A percentile compares a stretch with the other conserved stretches of the same genome.
Conservation (phyloP, 805 yeast genomes). For the Yarrowia hollandica region DNA sequence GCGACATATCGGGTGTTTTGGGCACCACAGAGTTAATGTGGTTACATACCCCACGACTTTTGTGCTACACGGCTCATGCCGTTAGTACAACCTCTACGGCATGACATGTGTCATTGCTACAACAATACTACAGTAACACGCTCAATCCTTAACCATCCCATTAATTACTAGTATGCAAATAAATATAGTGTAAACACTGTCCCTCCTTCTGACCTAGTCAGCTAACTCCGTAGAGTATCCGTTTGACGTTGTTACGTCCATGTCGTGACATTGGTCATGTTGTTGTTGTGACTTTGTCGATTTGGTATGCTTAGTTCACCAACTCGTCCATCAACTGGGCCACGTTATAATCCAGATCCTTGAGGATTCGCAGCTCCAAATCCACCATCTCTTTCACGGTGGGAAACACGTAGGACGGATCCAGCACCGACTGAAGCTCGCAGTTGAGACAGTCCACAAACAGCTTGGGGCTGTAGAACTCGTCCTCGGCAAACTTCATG, state of each 20-base stretch:
- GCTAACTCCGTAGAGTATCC: too few relatives aligned
- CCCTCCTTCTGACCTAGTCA: not conserved
- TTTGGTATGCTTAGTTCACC: too few relatives aligned
- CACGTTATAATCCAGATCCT: conserved; percentile 30
- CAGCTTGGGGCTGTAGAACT: conserved; percentile 11
- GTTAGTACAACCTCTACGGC: too few relatives aligned
- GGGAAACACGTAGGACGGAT: conserved; percentile 2
- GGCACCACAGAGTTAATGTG: too few relatives aligned
- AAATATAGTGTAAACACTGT: conserved; percentile 13
- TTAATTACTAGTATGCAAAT: conserved; percentile 25
- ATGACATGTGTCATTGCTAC: too few relatives aligned
- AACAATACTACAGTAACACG: not conserved
- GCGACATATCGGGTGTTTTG: too few relatives aligned
- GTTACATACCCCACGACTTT: too few relatives aligned
- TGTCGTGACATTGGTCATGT: too few relatives aligned
- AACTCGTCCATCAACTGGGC: conserved; percentile 16
- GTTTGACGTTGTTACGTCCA: too few relatives aligned
- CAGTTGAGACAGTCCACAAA: conserved; percentile 11
- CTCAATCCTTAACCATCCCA: conserved; percentile 6
- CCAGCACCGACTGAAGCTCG: conserved; percentile 6
- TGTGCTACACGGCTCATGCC: too few relatives aligned
- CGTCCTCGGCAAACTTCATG: conserved; percentile 32
- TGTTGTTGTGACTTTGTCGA: too few relatives aligned
- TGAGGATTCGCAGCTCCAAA: conserved; percentile 29
- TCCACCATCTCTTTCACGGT: conserved; percentile 12